Evolutionary conservation across 164 flowering plant species (phyloP), one percentile per base, ranked within the genome.

Genomic region (Berberis thunbergii): DNA sequence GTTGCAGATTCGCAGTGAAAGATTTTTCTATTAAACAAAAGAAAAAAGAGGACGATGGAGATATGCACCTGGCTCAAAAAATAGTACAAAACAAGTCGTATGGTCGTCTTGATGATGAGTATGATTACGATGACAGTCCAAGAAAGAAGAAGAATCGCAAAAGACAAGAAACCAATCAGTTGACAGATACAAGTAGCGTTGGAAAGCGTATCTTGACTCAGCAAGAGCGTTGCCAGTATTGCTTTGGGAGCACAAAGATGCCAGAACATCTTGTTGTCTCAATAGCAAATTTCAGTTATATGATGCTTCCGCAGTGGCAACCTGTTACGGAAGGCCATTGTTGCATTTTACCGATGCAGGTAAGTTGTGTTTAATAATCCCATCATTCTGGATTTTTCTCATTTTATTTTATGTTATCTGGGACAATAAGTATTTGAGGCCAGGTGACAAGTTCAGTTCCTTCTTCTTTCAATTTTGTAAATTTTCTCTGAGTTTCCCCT

Each of bases 251-350:
- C 70, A 89, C 88, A 45, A 78, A 69, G 5, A 78, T 97, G 74
- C 97, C 93, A 57, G 82, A 65, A 57, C 97, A 94, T 76, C 87
- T 94, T 12, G 86, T 86, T 54, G 72, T 91, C 54, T 79, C 99
- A 6, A 83, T 91, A 41, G 99, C 91, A 13, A 91, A 94, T 71
- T 87, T 80, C 63, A 79, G 93, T 10, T 94, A 94, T 65, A 66
- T 94, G 75, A 84, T 85, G 89, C 64, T 91, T 54, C 96, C 99
- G 26, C 86, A 79, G 54, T 72, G 80, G 80, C 83, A 83, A 74
- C 83, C 96, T 52, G 68, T 89, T 74, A 93, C 80, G 38, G 80
- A 86, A 9, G 97, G 99, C 40, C 97, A 94, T 77, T 94, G 99
- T 70, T 84, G 87, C 74, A 86, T 94, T 69, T 67, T 87, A 59